phyloP scores from a whole-genome alignment of 176 grass and related monocot species.

The Aegilops longissima region DNA sequence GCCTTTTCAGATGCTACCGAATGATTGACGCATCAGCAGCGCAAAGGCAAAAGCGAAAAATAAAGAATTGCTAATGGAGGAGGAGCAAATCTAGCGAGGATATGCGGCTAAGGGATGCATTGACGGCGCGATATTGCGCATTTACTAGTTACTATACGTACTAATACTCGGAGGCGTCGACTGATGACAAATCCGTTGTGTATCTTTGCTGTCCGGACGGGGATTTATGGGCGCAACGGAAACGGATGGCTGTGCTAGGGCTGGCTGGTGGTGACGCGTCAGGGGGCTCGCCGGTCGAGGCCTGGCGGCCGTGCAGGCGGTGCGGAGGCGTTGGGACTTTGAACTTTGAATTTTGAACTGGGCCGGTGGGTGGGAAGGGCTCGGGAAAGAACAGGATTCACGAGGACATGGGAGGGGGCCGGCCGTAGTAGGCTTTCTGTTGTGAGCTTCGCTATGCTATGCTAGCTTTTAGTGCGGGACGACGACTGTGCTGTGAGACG shows the following conservation, averaged over 20 bases:
- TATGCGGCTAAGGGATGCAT: not conserved
- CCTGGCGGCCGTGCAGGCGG: constrained; percentile 22
- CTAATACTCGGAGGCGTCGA: not conserved
- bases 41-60: not conserved
- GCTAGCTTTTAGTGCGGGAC: constrained; percentile 12
- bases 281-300: constrained; percentile 7
- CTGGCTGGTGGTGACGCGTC: not conserved
- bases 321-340: constrained; percentile 30
- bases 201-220: constrained; percentile 1
- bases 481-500: not conserved
- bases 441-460: not conserved
- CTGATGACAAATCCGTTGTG: not conserved
- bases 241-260: not conserved
- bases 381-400: not conserved
- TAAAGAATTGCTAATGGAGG: not conserved
- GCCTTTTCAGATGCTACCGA: constrained; percentile 26
- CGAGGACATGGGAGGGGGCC: not conserved
- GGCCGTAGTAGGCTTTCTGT: constrained; percentile 25
- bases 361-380: not conserved
- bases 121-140: not conserved
- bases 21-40: constrained; percentile 34
- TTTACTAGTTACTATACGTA: not conserved
- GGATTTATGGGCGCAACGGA: not conserved
- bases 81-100: constrained; percentile 28
- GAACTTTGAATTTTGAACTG: constrained; percentile 50